Evolutionary conservation across 345 rosid genomes (phyloP).

Genomic region (Salix arbutifolia): DNA sequence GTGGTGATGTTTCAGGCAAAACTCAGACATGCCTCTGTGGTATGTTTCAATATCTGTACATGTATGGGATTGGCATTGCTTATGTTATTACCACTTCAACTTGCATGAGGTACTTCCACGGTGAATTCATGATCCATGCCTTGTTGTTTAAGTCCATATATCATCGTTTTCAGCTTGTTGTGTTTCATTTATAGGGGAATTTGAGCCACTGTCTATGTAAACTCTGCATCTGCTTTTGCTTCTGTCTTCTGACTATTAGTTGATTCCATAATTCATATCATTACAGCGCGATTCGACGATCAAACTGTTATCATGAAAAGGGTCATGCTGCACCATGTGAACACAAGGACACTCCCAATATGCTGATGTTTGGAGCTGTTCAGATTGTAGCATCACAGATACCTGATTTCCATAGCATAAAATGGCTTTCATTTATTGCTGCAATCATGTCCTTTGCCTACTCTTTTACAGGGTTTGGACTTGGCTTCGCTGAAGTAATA

Average conservation of each 20-base stretch:
- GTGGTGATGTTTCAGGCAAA: background rate
- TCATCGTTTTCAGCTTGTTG: background rate
- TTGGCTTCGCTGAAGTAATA: constrained; percentile 27
- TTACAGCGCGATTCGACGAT: background rate
- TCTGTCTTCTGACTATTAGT: too few relatives aligned
- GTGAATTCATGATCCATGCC: background rate
- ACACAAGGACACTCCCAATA: constrained; percentile 5
- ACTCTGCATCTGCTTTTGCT: too few relatives aligned
- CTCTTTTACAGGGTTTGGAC: constrained; percentile 28
- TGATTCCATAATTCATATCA: background rate
- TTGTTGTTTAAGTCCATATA: background rate
- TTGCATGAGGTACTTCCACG: background rate
- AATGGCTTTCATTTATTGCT: constrained; percentile 34
- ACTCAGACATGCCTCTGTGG: background rate
- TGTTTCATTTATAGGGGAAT: background rate
- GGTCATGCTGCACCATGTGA: constrained; percentile 8
- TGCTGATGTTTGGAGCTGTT: constrained; percentile 25
- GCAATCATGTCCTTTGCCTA: constrained; percentile 39
- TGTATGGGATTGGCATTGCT: background rate
- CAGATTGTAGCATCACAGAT: constrained; percentile 35
- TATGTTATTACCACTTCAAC: background rate
- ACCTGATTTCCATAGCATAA: constrained; percentile 32
- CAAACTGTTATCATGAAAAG: constrained; percentile 10
- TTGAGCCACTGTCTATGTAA: background rate
- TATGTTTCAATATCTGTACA: background rate